Base-by-base conservation (phyloP, 164 flowering plant species). In the Macadamia integrifolia region DNA sequence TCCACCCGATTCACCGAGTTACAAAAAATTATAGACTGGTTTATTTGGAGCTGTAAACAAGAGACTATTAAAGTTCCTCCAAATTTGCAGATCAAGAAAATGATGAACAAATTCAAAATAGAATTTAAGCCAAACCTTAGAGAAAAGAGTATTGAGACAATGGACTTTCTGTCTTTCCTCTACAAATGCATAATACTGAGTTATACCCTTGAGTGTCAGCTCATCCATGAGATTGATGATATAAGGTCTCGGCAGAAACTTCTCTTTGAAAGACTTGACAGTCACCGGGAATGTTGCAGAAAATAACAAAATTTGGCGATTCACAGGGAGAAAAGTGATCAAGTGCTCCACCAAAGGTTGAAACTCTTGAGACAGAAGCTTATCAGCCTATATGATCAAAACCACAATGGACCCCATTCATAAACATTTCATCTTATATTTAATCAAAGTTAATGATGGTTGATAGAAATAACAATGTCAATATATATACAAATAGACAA, bases 151-250 rank as follows among this genome's bases (percentile, higher is more conserved):
- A 77, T 94, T 93, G 0, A 94, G 83, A 78, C 97, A 94, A 79
- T 94, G 98, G 62, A 94, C 92, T 78, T 94, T 92, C 80, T 94
- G 99, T 59, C 99, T 83, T 78, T 94, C 99, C 72, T 94, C 99
- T 60, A 94, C 99, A 82, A 94, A 94, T 67, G 97, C 99, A 86
- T 94, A 92, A 75, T 52, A 94, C 61, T 94, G 97, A 30, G 99
- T 94, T 61, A 94, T 88, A 79, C 98, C 98, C 92, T 91, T 92
- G 28, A 94, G 86, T 3, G 98, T 94, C 60, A 94, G 97, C 81
- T 92, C 97, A 69, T 94, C 98, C 98, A 94, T 94, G 55, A 94
- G 90, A 81, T 94, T 94, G 60, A 94, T 94, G 31, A 92, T 66
- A 69, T 94, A 94, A 28, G 98, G 92, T 81, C 82, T 90, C 9